Percentiles rank a stretch among this genome's conserved stretches.
Conservation (phyloP, 2,329 filamentous ascomycete species). For the Fusarium tricinctum region DNA sequence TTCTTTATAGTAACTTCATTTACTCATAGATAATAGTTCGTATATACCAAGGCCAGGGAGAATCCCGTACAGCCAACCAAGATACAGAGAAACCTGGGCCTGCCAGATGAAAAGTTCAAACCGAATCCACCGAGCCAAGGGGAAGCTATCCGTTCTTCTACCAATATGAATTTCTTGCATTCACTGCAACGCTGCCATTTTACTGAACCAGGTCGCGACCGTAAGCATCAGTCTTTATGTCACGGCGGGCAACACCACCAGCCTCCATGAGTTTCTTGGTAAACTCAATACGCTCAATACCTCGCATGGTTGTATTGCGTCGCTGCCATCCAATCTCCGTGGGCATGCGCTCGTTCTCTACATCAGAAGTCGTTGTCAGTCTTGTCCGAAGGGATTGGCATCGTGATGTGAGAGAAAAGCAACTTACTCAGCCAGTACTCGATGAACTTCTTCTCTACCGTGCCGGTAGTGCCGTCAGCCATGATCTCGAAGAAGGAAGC, state of each 20-base stretch:
- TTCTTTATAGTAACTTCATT: no score
- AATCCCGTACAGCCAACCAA: no score
- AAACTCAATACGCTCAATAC: slow-evolving; percentile 1
- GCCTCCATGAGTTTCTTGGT: slow-evolving; percentile 12
- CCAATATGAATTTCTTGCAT: fast-evolving
- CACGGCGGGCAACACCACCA: slow-evolving; percentile 7
- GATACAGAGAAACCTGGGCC: no score
- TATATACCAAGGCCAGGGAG: no score
- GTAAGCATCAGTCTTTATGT: not conserved
- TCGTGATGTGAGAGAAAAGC: fast-evolving
- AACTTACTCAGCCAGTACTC: slow-evolving; percentile 26
- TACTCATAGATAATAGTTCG: no score
- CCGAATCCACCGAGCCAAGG: no score
- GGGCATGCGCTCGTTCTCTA: slow-evolving; percentile 14
- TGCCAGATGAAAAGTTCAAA: no score
- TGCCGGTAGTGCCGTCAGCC: slow-evolving; percentile 21
- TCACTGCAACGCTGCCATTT: fast-evolving
- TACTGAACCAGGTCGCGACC: not conserved
- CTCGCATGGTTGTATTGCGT: slow-evolving; percentile 4
- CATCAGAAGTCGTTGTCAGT: not conserved
- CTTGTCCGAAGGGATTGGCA: no score
- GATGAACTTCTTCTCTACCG: slow-evolving; percentile 19
- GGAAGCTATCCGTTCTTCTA: no score
- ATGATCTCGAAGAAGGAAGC: slow-evolving; percentile 26
- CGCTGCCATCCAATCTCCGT: slow-evolving; percentile 24